These are phyloP conservation scores for Amaranthus tricolor DNA, from an alignment of 179 eudicot genomes.

Conservation along the genomic window DNA sequence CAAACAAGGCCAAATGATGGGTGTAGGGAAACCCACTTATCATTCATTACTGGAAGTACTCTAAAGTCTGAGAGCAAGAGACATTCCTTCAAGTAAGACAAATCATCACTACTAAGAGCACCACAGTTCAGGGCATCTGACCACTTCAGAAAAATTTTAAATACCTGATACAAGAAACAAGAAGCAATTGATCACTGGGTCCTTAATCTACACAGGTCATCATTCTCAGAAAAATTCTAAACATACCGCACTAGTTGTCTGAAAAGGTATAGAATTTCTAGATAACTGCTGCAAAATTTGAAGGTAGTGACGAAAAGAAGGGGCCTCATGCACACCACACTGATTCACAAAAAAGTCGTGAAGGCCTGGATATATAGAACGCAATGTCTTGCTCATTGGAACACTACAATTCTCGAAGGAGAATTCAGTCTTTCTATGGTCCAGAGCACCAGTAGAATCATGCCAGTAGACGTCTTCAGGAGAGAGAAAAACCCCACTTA, in stretches of 20 bases:
- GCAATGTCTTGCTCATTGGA: conserved; percentile 47
- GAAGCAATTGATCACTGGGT: not conserved
- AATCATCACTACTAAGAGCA: conserved; percentile 48
- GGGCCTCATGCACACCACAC: conserved; percentile 77
- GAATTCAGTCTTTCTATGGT: conserved; percentile 36
- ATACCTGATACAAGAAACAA: conserved; percentile 50
- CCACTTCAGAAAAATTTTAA: conserved; percentile 70
- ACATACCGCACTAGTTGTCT: conserved; percentile 68
- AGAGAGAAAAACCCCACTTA: conserved; percentile 59
- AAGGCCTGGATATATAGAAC: conserved; percentile 66
- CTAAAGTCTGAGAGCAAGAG: conserved; percentile 52
- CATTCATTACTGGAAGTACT: conserved; percentile 75
- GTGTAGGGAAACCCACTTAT: conserved; percentile 94
- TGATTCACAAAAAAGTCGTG: conserved; percentile 75
- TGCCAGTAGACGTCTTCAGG: conserved; percentile 83
- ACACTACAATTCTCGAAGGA: conserved; percentile 15
- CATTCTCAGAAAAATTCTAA: not conserved
- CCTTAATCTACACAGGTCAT: conserved; percentile 7
- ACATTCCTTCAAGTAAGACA: conserved; percentile 54
- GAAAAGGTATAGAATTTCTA: conserved; percentile 47
- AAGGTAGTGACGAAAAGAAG: conserved; percentile 60
- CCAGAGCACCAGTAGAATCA: conserved; percentile 64
- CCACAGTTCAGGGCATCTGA: conserved; percentile 69
- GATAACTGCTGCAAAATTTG: conserved; percentile 72
- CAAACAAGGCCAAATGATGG: conserved; percentile 82